Evolutionary conservation across 352 stramenopile species (phyloP), one percentile per base, ranked within the genome.

Genomic region (Globisporangium polare): DNA sequence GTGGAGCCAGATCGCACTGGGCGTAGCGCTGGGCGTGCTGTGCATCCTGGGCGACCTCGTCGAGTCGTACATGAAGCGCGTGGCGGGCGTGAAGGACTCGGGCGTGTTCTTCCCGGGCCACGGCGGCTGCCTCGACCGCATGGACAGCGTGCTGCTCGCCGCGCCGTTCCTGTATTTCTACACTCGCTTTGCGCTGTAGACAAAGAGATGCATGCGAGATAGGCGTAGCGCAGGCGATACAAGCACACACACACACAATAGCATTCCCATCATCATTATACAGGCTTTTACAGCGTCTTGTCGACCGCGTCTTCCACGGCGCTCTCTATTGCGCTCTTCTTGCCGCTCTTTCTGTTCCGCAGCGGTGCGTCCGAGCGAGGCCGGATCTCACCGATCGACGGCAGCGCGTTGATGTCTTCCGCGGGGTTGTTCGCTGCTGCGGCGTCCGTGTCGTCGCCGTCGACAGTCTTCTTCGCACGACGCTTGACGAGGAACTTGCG

Each of bases 61-160:
- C 20, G 83, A 92, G 68, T 90, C 80, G 42, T 83, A 76, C 12
- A 45, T 88, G 39, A 92, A 92, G 69, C 83, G 83, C 35, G 74
- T 88, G 20, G 80, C 80, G 18, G 67, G 77, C 42, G 72, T 89
- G 12, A 92, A 89, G 62, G 82, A 90, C 69, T 90, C 80, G 22
- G 82, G 83, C 18, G 29, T 68, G 31, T 79, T 92, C 55, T 90
- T 92, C 51, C 83, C 83, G 3, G 83, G 83, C 39, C 83, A 92
- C 55, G 83, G 83, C 42, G 83, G 83, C 18, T 88, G 77, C 59
- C 83, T 92, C 37, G 83, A 92, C 53, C 83, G 83, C 63, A 89
- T 90, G 79, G 80, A 90, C 62, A 90, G 80, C 67, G 80, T 92
- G 26, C 69, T 92, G 20, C 81, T 92, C 49, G 73, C 86, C 8